Base-by-base conservation (phyloP, 805 yeast species). In the Wickerhamomyces chaumierensis region DNA sequence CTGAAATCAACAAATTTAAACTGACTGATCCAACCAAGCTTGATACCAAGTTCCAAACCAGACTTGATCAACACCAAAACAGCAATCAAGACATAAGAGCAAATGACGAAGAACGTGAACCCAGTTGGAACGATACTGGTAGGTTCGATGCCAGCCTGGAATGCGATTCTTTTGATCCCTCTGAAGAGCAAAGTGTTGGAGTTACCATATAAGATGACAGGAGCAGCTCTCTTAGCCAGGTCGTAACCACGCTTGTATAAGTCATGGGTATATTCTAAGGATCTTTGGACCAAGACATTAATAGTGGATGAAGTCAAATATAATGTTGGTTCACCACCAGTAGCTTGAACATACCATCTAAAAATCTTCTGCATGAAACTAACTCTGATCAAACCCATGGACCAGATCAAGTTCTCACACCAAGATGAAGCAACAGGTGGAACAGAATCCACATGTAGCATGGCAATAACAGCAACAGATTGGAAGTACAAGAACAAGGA, bases 341-440 rank as follows among this genome's bases (percentile, higher is more conserved):
- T 87, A 21, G 92, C 62, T 56, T 83, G 87, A 34, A 83, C 74
- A 49, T 78, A 83, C 94, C 94, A 83, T 49, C 90, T 66, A 58
- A 83, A 80, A 44, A 83, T 78, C 43, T 75, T 64, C 60, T 88
- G 95, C 95, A 88, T 83, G 56, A 87, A 88, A 3, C 54, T 51
- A 32, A 82, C 72, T 55, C 80, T 67, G 48, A 88, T 84, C 42
- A 88, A 67, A 2, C 96, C 96, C 82, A 88, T 83, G 2, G 95
- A 84, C 96, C 96, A 88, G 21, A 86, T 87, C 52, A 88, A 66
- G 54, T 88, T 87, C 58, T 84, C 94, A 6, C 87, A 67, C 96
- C 96, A 88, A 9, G 95, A 78, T 12, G 82, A 71, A 8, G 95
- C 96, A 52, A 88, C 85, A 15, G 96, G 96, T 8, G 96, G 96